These are phyloP conservation scores for Cyclocybe aegerita DNA, from an alignment of 768 basidiomycete species.

Conservation along the genomic window DNA sequence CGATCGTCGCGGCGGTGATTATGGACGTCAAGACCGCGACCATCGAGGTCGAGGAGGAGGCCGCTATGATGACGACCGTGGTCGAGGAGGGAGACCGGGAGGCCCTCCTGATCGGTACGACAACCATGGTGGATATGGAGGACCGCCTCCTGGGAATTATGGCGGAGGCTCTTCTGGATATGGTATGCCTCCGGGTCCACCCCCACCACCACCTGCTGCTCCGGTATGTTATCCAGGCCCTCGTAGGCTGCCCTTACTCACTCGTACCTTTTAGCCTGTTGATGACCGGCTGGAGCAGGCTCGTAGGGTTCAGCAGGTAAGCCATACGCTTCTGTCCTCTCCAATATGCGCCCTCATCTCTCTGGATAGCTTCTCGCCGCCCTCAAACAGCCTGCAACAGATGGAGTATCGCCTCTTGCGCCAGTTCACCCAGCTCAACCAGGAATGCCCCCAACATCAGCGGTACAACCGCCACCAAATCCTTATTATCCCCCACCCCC, in stretches of 20 bases:
- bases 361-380: constrained; percentile 63
- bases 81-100: constrained; percentile 30
- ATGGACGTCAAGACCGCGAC: constrained; percentile 46
- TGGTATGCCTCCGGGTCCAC: constrained; percentile 30
- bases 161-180: constrained; percentile 15
- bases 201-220: constrained; percentile 22
- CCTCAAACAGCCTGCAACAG: constrained; percentile 64
- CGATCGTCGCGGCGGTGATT: constrained; percentile 47
- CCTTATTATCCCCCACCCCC: constrained; percentile 47
- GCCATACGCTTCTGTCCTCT: background rate
- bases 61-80: constrained; percentile 42
- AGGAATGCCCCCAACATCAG: constrained; percentile 36
- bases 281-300: constrained; percentile 90
- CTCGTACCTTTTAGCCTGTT: constrained; percentile 33
- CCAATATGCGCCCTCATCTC: background rate
- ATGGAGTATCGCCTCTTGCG: constrained; percentile 27
- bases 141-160: constrained; percentile 18
- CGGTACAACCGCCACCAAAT: constrained; percentile 33
- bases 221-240: constrained; percentile 15
- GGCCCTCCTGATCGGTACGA: constrained; percentile 21
- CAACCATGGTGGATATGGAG: constrained; percentile 33
- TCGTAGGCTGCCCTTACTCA: background rate
- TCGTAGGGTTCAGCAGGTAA: constrained; percentile 77
- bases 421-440: constrained; percentile 29
- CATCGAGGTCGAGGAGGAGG: constrained; percentile 33